phyloP scores from a whole-genome alignment of 306 rosid genomes.

The Oemleria cerasiformis region DNA sequence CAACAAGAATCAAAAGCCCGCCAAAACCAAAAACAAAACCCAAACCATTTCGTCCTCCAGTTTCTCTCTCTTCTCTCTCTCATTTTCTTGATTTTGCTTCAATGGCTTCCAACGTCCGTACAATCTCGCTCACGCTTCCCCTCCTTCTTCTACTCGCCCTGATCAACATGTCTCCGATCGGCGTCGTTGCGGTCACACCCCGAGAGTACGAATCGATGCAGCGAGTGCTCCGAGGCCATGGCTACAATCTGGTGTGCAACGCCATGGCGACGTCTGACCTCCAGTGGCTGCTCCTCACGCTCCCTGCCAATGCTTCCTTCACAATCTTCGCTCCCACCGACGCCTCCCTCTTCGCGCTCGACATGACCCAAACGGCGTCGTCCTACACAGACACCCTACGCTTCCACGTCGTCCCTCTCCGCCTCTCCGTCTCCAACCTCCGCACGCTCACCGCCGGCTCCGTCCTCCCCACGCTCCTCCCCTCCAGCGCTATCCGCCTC shows the following conservation, averaged over 20 bases:
- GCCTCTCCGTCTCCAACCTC: constrained; percentile 48
- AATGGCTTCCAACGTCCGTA: constrained; percentile 21
- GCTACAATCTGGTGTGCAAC: constrained; percentile 64
- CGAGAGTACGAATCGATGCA: constrained; percentile 51
- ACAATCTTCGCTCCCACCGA: constrained; percentile 67
- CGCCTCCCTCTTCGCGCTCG: constrained; percentile 57
- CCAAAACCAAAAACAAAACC: neutral
- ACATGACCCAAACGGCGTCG: constrained; percentile 52
- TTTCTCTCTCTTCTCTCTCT: neutral
- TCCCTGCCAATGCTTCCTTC: constrained; percentile 33
- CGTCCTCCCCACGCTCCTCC: constrained; percentile 49
- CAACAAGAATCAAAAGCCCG: constrained; percentile 11
- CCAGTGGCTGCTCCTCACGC: constrained; percentile 31
- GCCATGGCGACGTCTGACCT: constrained; percentile 66
- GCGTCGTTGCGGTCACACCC: constrained; percentile 22
- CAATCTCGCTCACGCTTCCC: neutral
- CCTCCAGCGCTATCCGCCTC: constrained; percentile 24
- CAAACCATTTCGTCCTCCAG: constrained; percentile 8
- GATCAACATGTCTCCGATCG: neutral
- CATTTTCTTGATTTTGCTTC: constrained; percentile 16
- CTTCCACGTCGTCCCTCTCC: constrained; percentile 56
- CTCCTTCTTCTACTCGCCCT: neutral
- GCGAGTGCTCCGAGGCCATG: constrained; percentile 39
- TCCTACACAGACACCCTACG: constrained; percentile 53
- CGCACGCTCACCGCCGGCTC: constrained; percentile 28